These are phyloP conservation scores for Tothia fuscella DNA, from an alignment of 2,329 filamentous ascomycete genomes.

Conservation along the genomic window DNA sequence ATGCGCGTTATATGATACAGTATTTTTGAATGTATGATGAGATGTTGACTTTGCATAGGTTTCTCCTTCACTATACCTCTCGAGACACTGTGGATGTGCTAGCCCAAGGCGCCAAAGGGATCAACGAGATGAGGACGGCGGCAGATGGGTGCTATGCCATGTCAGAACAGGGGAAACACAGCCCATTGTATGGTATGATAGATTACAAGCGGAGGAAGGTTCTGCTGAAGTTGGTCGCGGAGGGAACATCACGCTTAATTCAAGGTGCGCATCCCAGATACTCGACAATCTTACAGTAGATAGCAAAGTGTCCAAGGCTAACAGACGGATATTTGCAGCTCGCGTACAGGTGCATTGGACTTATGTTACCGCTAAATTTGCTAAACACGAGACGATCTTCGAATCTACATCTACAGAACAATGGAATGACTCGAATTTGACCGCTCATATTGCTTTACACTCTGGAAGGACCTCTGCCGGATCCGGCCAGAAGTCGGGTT, in stretches of 20 bases:
- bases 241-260: constrained; percentile 77
- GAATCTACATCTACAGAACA: constrained; percentile 63
- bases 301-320: not conserved
- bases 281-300: not conserved
- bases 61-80: constrained; percentile 80
- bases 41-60: constrained; percentile 45
- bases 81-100: constrained; percentile 80
- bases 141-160: constrained; percentile 56
- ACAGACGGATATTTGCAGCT: constrained; percentile 41
- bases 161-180: constrained; percentile 48
- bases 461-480: constrained; percentile 78
- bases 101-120: constrained; percentile 64
- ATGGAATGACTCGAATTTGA: constrained; percentile 77
- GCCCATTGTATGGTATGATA: constrained; percentile 84
- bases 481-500: constrained; percentile 50
- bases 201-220: constrained; percentile 84
- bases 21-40: constrained; percentile 11
- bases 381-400: constrained; percentile 77
- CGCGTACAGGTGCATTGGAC: constrained; percentile 64
- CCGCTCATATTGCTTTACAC: constrained; percentile 49
- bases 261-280: constrained; percentile 55
- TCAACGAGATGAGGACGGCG: constrained; percentile 68
- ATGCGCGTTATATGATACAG: not conserved
- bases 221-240: constrained; percentile 82
- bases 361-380: constrained; percentile 53